Evolutionary conservation across 352 stramenopile species (phyloP).

Genomic region (Globisporangium polare): DNA sequence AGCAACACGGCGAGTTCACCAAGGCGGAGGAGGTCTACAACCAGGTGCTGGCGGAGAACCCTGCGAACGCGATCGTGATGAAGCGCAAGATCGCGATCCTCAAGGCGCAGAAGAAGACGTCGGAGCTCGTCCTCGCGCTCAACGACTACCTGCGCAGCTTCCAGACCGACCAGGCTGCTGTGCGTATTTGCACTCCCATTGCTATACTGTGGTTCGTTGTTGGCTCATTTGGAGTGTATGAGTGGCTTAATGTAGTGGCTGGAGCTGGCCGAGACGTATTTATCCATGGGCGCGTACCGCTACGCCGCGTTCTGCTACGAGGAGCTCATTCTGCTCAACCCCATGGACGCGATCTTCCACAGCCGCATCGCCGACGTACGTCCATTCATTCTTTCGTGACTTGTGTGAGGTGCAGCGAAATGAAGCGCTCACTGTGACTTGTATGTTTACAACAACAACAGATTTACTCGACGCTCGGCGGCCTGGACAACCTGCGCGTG

Average conservation of each 20-base stretch:
- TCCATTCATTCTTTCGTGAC: not conserved
- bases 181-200: slow-evolving; percentile 18
- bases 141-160: slow-evolving; percentile 61
- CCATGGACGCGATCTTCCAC: slow-evolving; percentile 61
- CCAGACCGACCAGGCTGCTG: slow-evolving; percentile 46
- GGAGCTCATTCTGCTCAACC: slow-evolving; percentile 66
- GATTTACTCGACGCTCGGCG: slow-evolving; percentile 64
- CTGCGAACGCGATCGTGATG: slow-evolving; percentile 50
- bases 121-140: slow-evolving; percentile 45
- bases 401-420: not conserved
- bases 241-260: slow-evolving; percentile 36
- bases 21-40: slow-evolving; percentile 59
- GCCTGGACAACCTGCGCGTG: slow-evolving; percentile 49
- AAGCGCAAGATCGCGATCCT: slow-evolving; percentile 68
- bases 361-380: slow-evolving; percentile 55
- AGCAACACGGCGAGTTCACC: slow-evolving; percentile 48
- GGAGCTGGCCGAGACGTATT: slow-evolving; percentile 56
- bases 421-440: not conserved
- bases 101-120: slow-evolving; percentile 59
- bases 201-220: not conserved
- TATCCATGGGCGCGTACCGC: slow-evolving; percentile 43
- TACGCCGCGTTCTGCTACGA: slow-evolving; percentile 75
- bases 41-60: slow-evolving; percentile 51
- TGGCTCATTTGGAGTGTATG: not conserved
- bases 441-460: slow-evolving; percentile 5